phyloP scores from a whole-genome alignment of 73 alveolate species.

The Tetrahymena borealis region DNA sequence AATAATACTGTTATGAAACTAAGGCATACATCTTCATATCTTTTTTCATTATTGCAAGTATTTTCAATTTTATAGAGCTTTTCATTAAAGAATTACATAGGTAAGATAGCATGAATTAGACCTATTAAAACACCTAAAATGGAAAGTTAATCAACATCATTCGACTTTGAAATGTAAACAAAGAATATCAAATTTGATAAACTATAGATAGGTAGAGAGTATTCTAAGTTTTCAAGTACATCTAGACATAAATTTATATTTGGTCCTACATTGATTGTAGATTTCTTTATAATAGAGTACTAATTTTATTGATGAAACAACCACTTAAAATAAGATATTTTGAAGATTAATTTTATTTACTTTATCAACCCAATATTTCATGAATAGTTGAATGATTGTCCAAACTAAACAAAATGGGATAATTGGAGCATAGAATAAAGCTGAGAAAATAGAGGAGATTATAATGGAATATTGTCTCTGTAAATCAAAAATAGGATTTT shows the following conservation, averaged over 20 bases:
- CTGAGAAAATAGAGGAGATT: background rate
- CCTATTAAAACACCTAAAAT: background rate
- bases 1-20: background rate
- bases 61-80: background rate
- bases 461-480: background rate
- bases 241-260: background rate
- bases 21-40: background rate
- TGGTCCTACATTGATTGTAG: background rate
- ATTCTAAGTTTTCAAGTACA: background rate
- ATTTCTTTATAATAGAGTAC: background rate
- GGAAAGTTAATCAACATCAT: background rate
- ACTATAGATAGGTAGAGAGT: background rate
- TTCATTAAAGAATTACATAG: background rate
- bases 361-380: background rate
- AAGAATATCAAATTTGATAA: background rate
- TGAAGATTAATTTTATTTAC: background rate
- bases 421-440: background rate
- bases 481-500: background rate
- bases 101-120: background rate
- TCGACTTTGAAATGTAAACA: background rate
- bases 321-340: background rate
- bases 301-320: background rate
- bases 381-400: background rate
- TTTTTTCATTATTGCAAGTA: background rate
- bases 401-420: background rate